Conservation (phyloP, 108 stramenopile species). For the Seminavis robusta region DNA sequence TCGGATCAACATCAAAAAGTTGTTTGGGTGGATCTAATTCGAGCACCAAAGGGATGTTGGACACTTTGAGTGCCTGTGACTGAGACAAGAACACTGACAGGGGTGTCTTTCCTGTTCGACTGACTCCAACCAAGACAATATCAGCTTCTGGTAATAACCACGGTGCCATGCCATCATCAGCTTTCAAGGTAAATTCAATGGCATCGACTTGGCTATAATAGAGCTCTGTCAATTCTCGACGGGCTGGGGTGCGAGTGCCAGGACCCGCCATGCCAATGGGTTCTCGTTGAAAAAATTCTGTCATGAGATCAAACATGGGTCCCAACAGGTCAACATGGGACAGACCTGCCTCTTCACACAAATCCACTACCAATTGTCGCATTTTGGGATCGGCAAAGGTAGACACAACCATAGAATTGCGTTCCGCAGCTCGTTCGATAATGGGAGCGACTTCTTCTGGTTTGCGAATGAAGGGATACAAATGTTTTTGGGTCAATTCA, state of each 20-base stretch:
- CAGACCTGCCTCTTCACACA: conserved; percentile 16
- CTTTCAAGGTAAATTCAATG: conserved; percentile 43
- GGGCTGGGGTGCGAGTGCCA: background rate
- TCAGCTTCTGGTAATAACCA: conserved; percentile 38
- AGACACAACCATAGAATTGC: conserved; percentile 28
- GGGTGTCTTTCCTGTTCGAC: conserved; percentile 44
- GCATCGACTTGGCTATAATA: conserved; percentile 45
- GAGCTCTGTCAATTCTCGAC: conserved; percentile 19
- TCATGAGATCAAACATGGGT: conserved; percentile 25
- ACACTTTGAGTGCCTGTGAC: conserved; percentile 39
- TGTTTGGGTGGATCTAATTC: conserved; percentile 41
- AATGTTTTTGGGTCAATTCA: too few species aligned
- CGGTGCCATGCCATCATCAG: conserved; percentile 37
- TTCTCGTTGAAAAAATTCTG: conserved; percentile 20
- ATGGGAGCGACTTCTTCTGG: conserved; percentile 17
- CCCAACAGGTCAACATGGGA: conserved; percentile 38
- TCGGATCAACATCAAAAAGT: conserved; percentile 33
- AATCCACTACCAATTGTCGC: conserved; percentile 6
- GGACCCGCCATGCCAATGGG: conserved; percentile 29
- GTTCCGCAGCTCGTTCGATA: conserved; percentile 18
- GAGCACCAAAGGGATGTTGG: conserved; percentile 47
- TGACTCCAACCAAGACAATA: conserved; percentile 35
- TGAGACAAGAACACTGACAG: conserved; percentile 38
- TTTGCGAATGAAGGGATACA: too few species aligned
- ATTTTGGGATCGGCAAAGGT: conserved; percentile 35